phyloP scores from a whole-genome alignment of 768 basidiomycete genomes.

The Pleurotus pulmonarius region DNA sequence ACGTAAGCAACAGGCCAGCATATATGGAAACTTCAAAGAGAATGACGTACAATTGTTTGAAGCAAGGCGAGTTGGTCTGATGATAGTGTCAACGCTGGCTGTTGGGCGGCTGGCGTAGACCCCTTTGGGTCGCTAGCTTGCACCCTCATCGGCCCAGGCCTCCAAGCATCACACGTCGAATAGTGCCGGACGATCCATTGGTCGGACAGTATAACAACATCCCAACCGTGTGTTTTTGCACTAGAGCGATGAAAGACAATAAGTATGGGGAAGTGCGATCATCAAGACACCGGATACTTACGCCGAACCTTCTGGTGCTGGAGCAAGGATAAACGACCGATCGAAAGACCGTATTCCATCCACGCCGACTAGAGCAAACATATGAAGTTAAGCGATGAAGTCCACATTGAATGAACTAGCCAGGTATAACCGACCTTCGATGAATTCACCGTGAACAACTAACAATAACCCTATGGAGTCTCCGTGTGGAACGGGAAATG shows the following conservation, averaged over 20 bases:
- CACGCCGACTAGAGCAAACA: conserved; percentile 27
- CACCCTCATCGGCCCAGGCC: conserved; percentile 67
- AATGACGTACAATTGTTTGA: conserved; percentile 49
- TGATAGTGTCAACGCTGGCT: conserved; percentile 27
- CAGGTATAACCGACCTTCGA: conserved; percentile 70
- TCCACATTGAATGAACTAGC: conserved; percentile 88
- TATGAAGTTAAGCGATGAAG: conserved; percentile 10
- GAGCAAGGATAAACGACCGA: conserved; percentile 83
- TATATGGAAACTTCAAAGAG: conserved; percentile 10
- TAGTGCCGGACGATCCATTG: conserved; percentile 81
- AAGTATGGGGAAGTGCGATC: conserved; percentile 7
- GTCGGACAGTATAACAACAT: conserved; percentile 86
- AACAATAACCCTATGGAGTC: conserved; percentile 61
- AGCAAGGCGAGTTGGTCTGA: conserved; percentile 49
- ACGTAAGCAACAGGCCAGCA: conserved; percentile 9
- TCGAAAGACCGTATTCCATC: conserved; percentile 91
- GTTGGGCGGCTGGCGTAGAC: conserved; percentile 21
- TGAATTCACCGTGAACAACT: conserved; percentile 86
- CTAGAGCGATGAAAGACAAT: conserved; percentile 27
- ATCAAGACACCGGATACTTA: conserved; percentile 37
- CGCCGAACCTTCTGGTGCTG: conserved; percentile 79
- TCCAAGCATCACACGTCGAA: conserved; percentile 79
- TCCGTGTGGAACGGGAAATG: conserved; percentile 71
- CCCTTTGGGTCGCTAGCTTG: conserved; percentile 42
- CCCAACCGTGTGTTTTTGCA: conserved; percentile 84